Base-by-base conservation (phyloP, 768 basidiomycete genomes). In the Rhodotorula paludigena region DNA sequence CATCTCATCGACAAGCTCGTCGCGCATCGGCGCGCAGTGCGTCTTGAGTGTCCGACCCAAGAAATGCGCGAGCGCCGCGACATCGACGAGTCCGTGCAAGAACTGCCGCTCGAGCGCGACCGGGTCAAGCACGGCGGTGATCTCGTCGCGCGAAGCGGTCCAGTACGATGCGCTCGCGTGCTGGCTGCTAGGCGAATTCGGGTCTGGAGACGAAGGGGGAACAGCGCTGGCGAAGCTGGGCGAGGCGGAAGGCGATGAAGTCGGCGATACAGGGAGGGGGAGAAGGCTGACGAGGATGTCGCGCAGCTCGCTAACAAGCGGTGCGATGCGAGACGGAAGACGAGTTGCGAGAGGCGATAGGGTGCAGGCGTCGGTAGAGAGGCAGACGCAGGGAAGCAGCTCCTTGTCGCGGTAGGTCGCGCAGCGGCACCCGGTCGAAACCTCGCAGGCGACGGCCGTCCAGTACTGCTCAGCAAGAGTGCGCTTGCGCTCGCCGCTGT, bases 1-100 rank as follows among this genome's bases (percentile, higher is more conserved):
- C 89, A 96, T 90, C 45, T 82, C 83, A 75, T 92, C 89, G 35
- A 96, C 87, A 51, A 85, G 84, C 21, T 81, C 83, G 78, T 96
- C 92, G 42, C 92, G 82, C 86, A 94, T 92, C 21, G 92, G 92
- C 11, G 92, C 92, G 69, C 92, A 94, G 74, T 96, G 92, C 42
- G 85, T 85, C 78, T 93, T 90, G 69, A 94, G 83, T 25, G 88
- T 87, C 69, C 84, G 82, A 21, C 90, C 91, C 66, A 96, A 86
- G 66, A 86, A 85, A 53, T 82, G 77, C 79, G 94, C 91, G 54
- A 93, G 82, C 16, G 85, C 85, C 12, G 85, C 84, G 33, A 89
- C 85, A 79, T 92, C 89, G 76, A 90, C 91, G 15, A 89, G 80
- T 41, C 84, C 83, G 69, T 87, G 87, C 60, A 81, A 82, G 73